Base-by-base conservation (phyloP, 768 basidiomycete species). In the Lentinula guzmanii region DNA sequence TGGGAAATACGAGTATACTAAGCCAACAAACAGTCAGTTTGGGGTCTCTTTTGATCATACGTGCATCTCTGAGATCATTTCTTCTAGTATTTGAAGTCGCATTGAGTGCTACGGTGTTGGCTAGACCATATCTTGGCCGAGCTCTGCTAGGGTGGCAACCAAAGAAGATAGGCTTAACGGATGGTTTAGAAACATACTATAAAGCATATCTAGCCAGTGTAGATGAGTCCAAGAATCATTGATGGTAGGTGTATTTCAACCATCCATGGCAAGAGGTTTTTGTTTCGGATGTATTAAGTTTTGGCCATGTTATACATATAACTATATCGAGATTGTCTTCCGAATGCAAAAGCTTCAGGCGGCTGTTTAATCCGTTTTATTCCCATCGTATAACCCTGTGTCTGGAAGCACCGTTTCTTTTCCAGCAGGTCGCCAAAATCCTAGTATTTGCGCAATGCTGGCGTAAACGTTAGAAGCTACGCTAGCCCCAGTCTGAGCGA, bases 91-190 rank as follows among this genome's bases (percentile, higher is more conserved):
- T 71, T 61, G 78, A 79, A 61, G 66, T 62, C 1, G 77, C 77
- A 1, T 41, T 76, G 41, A 54, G 61, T 1, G 70, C 74, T 6
- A 75, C 73, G 2, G 48, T 62, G 1, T 62, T 76, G 15, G 41
- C 76, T 0, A 71, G 78, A 0, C 76, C 75, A 8, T 74, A 77
- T 56, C 69, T 79, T 4, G 79, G 74, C 1, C 70, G 77, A 13
- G 69, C 76, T 0, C 65, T 82, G 48, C 69, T 79, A 1, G 80
- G 76, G 1, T 82, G 81, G 80, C 63, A 65, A 10, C 76, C 77
- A 1, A 72, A 69, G 58, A 81, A 79, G 66, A 65, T 72, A 41
- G 72, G 77, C 2, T 55, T 82, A 13, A 69, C 77, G 3, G 80
- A 82, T 61, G 76, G 78, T 3, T 64, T 82, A 35, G 72, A 75